A percentile compares a stretch with the other conserved stretches of the same genome.
Conservation (phyloP, 495 filamentous ascomycete species). For the Penicillium robsamsonii region DNA sequence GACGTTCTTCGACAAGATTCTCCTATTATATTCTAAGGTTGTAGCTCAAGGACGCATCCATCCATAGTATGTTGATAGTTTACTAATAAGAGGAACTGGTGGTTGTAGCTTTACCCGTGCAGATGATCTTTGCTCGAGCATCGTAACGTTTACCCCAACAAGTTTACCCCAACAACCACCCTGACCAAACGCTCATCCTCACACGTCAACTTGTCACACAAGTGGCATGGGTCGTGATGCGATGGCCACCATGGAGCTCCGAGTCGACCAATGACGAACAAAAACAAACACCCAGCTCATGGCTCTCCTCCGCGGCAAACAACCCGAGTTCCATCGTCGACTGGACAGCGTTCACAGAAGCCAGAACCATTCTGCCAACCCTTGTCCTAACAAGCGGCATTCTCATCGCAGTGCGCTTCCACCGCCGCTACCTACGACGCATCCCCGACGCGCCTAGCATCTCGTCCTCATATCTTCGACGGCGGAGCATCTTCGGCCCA, state of each 20-base stretch:
- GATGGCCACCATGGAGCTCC: slow-evolving; percentile 53
- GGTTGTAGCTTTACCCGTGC: not conserved
- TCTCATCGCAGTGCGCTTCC: slow-evolving; percentile 56
- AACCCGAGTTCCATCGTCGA: slow-evolving; percentile 33
- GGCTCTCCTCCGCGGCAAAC: slow-evolving; percentile 18
- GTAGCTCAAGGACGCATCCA: not conserved
- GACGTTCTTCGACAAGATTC: not conserved
- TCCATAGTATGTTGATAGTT: not conserved
- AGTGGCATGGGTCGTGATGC: slow-evolving; percentile 45
- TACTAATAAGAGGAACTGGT: not conserved
- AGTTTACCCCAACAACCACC: slow-evolving; percentile 12
- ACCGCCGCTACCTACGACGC: slow-evolving; percentile 67
- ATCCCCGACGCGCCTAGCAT: slow-evolving; percentile 74
- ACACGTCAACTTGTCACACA: slow-evolving; percentile 7
- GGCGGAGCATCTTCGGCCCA: slow-evolving; percentile 70
- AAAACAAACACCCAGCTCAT: slow-evolving; percentile 16
- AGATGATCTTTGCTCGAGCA: slow-evolving; percentile 5
- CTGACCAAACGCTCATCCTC: slow-evolving; percentile 11
- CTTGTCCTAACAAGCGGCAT: slow-evolving; percentile 66
- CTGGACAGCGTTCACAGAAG: slow-evolving; percentile 67
- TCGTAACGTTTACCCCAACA: no score
- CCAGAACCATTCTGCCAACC: slow-evolving; percentile 63
- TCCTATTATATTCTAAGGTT: not conserved
- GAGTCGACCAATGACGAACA: slow-evolving; percentile 36
- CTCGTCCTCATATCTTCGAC: slow-evolving; percentile 62